phyloP scores from a whole-genome alignment of 768 basidiomycete species.

The Polyporus arcularius region DNA sequence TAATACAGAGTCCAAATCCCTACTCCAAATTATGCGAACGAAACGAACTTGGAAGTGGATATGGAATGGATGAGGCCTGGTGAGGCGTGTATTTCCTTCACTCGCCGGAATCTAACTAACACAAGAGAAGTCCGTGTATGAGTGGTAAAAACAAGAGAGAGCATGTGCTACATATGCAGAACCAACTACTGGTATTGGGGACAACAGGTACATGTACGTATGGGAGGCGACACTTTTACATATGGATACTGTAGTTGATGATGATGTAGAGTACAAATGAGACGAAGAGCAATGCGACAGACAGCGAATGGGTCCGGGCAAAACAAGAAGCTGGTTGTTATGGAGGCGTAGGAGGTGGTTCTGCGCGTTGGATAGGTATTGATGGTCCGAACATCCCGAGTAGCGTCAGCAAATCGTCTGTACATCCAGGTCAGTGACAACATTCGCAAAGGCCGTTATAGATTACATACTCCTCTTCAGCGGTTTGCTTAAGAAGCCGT shows the following conservation, averaged over 20 bases:
- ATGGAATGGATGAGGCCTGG: background rate
- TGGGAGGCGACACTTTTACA: slow-evolving; percentile 6
- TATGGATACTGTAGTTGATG: slow-evolving; percentile 11
- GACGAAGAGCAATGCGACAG: slow-evolving; percentile 1
- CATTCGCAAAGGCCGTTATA: background rate
- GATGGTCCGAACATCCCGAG: slow-evolving; percentile 52
- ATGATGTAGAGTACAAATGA: background rate
- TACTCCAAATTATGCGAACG: background rate
- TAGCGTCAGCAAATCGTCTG: slow-evolving; percentile 56
- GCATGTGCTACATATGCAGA: slow-evolving; percentile 9
- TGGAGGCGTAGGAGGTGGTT: slow-evolving; percentile 15
- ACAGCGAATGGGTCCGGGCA: background rate
- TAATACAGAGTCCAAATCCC: background rate
- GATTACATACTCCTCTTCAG: slow-evolving; percentile 52
- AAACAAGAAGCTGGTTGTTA: background rate
- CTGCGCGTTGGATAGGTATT: slow-evolving; percentile 11
- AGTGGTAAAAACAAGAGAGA: background rate
- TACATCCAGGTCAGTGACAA: background rate
- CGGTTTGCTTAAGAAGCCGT: slow-evolving; percentile 74
- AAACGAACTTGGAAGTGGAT: no score
- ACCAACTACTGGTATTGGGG: slow-evolving; percentile 4
- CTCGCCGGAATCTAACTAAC: background rate
- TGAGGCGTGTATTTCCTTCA: background rate
- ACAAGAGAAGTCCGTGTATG: background rate
- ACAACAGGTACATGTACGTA: slow-evolving; percentile 12